Conservation (phyloP, 2,329 filamentous ascomycete genomes). For the Bretziella fagacearum region DNA sequence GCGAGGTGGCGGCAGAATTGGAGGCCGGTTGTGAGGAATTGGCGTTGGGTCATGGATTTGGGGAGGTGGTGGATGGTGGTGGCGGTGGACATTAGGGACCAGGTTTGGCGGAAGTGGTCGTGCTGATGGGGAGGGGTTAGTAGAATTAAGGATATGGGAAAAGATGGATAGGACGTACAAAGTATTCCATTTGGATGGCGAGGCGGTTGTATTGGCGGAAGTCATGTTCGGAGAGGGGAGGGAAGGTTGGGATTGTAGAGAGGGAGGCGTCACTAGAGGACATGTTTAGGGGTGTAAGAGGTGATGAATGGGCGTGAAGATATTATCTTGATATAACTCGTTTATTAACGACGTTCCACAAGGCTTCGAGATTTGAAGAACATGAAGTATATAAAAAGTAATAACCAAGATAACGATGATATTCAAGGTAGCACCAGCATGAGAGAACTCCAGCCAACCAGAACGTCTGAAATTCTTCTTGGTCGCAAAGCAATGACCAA, state of each 20-base stretch:
- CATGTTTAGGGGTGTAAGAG: background rate
- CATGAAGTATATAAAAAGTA: no score
- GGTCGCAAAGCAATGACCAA: background rate
- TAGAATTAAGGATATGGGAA: background rate
- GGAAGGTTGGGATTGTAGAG: background rate
- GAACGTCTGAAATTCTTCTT: background rate
- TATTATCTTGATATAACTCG: no score
- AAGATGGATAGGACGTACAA: constrained; percentile 4
- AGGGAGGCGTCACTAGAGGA: no score
- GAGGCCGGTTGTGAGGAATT: constrained; percentile 52
- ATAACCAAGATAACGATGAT: no score
- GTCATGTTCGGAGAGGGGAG: constrained; percentile 9
- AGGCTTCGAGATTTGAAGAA: no score
- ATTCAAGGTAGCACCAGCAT: no score
- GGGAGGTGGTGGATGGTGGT: constrained; percentile 44
- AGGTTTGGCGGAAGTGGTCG: constrained; percentile 57
- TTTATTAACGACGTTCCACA: no score
- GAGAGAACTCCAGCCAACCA: no score
- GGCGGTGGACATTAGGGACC: constrained; percentile 53
- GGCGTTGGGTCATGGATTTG: constrained; percentile 43
- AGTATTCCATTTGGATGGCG: constrained; percentile 11
- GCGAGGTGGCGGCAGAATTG: constrained; percentile 54
- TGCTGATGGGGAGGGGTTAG: constrained; percentile 32
- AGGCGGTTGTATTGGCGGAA: constrained; percentile 8
- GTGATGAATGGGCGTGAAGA: background rate